A percentile compares a stretch with the other conserved stretches of the same genome.
Conservation (phyloP, 371 early-diverging fungal species). For the Syncephalastrum monosporum region DNA sequence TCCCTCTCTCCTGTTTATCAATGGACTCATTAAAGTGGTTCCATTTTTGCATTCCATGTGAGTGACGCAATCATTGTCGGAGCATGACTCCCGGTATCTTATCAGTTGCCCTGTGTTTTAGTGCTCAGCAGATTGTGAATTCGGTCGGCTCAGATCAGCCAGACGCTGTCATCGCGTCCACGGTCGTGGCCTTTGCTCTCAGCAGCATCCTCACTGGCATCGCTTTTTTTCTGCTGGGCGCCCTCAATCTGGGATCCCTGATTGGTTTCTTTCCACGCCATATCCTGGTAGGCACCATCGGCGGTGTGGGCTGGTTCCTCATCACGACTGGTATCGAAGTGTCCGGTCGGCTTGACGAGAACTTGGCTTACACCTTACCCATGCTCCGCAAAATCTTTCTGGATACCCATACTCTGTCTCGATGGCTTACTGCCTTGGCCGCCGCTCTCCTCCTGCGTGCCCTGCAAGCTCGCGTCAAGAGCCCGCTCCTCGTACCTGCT, state of each 20-base stretch:
- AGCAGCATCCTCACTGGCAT: constrained; percentile 86
- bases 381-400: constrained; percentile 60
- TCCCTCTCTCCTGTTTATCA: neutral
- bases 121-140: constrained; percentile 67
- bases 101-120: constrained; percentile 15
- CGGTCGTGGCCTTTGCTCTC: constrained; percentile 85
- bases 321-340: constrained; percentile 91
- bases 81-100: neutral
- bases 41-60: constrained; percentile 92
- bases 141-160: constrained; percentile 58
- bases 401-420: constrained; percentile 55
- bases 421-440: constrained; percentile 80
- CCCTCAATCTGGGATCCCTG: constrained; percentile 75
- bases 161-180: constrained; percentile 79
- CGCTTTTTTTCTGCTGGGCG: constrained; percentile 85
- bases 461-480: constrained; percentile 41
- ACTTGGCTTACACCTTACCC: constrained; percentile 49
- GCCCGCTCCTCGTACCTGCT: constrained; percentile 80
- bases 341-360: constrained; percentile 63
- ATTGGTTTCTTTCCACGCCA: constrained; percentile 95
- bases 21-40: constrained; percentile 46
- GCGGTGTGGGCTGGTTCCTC: constrained; percentile 94
- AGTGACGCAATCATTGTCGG: constrained; percentile 15
- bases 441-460: constrained; percentile 68
- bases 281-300: constrained; percentile 94